Evolutionary conservation across 805 yeast genomes (phyloP).

Genomic region (Wickerhamiella azyma): DNA sequence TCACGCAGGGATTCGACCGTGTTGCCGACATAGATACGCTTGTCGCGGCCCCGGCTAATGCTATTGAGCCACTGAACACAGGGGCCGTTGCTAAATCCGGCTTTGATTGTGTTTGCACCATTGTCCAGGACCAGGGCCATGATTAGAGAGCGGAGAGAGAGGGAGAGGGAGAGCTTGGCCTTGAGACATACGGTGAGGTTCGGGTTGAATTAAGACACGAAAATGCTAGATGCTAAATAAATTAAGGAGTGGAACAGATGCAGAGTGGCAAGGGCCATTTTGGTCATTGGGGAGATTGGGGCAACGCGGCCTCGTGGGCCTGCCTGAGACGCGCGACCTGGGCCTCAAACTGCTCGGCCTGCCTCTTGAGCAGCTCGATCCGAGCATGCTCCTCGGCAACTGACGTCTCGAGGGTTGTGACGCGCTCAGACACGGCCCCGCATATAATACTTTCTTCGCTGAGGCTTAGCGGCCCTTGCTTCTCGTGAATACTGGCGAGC

Average conservation of each 20-base stretch:
- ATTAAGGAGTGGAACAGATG: background rate
- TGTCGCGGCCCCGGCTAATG: slow-evolving; percentile 62
- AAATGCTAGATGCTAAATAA: no score
- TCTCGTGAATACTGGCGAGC: background rate
- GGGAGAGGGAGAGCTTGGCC: background rate
- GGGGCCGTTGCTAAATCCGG: slow-evolving; percentile 33
- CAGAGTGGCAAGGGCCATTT: background rate
- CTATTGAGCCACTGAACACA: slow-evolving; percentile 54
- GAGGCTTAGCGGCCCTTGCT: background rate
- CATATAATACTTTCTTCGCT: slow-evolving; percentile 5
- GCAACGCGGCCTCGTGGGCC: background rate
- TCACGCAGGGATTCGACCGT: slow-evolving; percentile 51
- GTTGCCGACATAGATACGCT: slow-evolving; percentile 58
- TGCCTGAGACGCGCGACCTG: background rate
- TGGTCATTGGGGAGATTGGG: no score
- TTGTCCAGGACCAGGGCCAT: slow-evolving; percentile 57
- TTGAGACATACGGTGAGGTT: no score
- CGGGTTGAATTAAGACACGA: no score
- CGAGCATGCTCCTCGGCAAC: slow-evolving; percentile 4
- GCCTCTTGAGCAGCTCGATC: slow-evolving; percentile 1
- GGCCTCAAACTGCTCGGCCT: slow-evolving; percentile 2
- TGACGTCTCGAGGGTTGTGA: slow-evolving; percentile 1
- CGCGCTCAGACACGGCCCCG: slow-evolving; percentile 5
- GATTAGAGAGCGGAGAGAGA: background rate
- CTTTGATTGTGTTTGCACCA: slow-evolving; percentile 74